These are phyloP conservation scores for Suhomyces emberorum DNA, from an alignment of 805 yeast genomes.

Conservation along the genomic window DNA sequence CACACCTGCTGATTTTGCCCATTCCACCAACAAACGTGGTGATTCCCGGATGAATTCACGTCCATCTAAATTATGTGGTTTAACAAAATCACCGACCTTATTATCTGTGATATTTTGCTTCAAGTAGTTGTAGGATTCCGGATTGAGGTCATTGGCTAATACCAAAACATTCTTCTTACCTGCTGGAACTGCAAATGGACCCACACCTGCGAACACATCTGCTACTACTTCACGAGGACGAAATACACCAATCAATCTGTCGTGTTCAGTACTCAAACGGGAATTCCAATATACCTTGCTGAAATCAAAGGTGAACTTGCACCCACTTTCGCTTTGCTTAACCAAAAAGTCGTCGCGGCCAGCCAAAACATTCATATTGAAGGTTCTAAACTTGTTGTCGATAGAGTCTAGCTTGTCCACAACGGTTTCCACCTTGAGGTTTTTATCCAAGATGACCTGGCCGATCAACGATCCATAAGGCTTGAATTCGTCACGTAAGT, in stretches of 20 bases:
- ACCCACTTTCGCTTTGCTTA: constrained; percentile 83
- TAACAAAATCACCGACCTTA: constrained; percentile 57
- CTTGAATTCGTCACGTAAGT: constrained; percentile 77
- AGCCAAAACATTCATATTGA: constrained; percentile 90
- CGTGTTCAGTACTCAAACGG: constrained; percentile 90
- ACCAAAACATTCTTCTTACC: constrained; percentile 79
- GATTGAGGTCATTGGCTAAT: constrained; percentile 91
- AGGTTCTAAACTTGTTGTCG: constrained; percentile 85
- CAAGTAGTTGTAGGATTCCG: constrained; percentile 74
- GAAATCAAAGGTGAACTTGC: constrained; percentile 84
- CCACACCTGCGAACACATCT: constrained; percentile 98
- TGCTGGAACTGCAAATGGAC: constrained; percentile 96
- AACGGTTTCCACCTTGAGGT: constrained; percentile 76
- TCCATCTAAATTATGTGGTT: constrained; percentile 75
- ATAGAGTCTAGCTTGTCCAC: constrained; percentile 89
- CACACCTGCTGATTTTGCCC: constrained; percentile 32
- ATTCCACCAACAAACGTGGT: constrained; percentile 48
- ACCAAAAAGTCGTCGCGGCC: constrained; percentile 76
- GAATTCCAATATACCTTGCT: constrained; percentile 97
- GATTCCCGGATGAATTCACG: constrained; percentile 70
- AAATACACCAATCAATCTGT: constrained; percentile 63
- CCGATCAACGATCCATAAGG: constrained; percentile 83
- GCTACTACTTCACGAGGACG: constrained; percentile 71
- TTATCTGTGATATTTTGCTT: constrained; percentile 60
- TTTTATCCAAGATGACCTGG: constrained; percentile 84